A percentile compares a stretch with the other conserved stretches of the same genome.
phyloP scores from a whole-genome alignment of 1,139 yeast genomes.

The Lodderomyces jiufengensis region DNA sequence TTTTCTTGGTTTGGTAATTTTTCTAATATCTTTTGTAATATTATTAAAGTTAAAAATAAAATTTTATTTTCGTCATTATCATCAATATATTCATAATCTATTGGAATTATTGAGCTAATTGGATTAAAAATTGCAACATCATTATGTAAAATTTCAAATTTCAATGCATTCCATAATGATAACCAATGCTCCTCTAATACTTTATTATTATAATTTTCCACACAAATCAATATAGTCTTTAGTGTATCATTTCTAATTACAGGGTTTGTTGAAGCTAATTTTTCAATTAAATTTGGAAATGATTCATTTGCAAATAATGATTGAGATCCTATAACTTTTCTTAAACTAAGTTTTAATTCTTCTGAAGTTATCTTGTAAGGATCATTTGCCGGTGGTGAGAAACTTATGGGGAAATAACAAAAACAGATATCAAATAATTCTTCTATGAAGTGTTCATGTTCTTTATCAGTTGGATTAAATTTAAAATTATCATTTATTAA shows the following conservation, averaged over 20 bases:
- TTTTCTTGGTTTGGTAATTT: conserved; percentile 26
- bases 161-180: conserved; percentile 81
- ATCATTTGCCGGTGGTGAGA: conserved; percentile 88
- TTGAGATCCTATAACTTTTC: conserved; percentile 61
- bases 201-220: conserved; percentile 47
- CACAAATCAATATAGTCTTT: conserved; percentile 55
- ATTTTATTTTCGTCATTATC: conserved; percentile 40
- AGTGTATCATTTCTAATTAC: conserved; percentile 75
- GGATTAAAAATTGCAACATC: conserved; percentile 42
- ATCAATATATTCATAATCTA: conserved; percentile 27
- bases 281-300: conserved; percentile 76
- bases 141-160: conserved; percentile 80
- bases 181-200: conserved; percentile 60
- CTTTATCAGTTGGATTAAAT: conserved; percentile 23
- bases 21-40: conserved; percentile 41
- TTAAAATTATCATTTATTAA: conserved; percentile 45
- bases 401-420: conserved; percentile 95
- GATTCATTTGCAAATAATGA: conserved; percentile 67
- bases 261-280: conserved; percentile 79
- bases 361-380: conserved; percentile 79
- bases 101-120: conserved; percentile 25
- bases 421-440: conserved; percentile 84
- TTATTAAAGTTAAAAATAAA: conserved; percentile 45
- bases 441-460: conserved; percentile 36
- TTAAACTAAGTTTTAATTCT: conserved; percentile 60